phyloP scores from a whole-genome alignment of 2,329 filamentous ascomycete species.

The Iodosphaeria phyllophila region DNA sequence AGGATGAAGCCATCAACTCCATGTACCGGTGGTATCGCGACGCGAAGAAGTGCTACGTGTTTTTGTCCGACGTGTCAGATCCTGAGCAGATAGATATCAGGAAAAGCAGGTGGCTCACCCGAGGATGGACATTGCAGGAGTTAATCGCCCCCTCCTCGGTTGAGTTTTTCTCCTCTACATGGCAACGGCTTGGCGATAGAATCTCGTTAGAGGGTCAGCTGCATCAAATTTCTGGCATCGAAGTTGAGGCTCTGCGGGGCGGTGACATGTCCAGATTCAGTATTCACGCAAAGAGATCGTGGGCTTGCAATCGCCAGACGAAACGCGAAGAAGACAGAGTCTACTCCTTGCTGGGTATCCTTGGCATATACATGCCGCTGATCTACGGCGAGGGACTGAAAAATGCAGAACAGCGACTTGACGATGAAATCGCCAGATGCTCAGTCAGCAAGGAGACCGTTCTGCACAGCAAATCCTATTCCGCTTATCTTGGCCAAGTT shows the following conservation, averaged over 20 bases:
- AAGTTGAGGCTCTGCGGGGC: neutral
- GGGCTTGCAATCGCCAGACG: slow-evolving; percentile 8
- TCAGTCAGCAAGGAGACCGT: too few species aligned
- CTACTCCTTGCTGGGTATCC: slow-evolving; percentile 11
- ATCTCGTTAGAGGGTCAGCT: neutral
- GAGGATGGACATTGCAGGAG: slow-evolving; percentile 2
- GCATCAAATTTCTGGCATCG: neutral
- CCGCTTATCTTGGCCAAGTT: too few species aligned
- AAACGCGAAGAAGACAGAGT: slow-evolving; percentile 9
- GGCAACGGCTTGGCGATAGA: neutral
- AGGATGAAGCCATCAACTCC: slow-evolving; percentile 1
- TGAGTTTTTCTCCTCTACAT: neutral
- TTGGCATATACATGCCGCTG: slow-evolving; percentile 11
- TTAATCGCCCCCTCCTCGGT: neutral
- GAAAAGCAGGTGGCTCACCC: neutral
- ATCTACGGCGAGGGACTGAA: slow-evolving; percentile 15
- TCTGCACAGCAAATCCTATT: too few species aligned
- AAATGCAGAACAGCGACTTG: too few species aligned
- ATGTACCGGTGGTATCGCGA: neutral
- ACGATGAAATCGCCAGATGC: too few species aligned
- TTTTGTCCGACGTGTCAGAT: slow-evolving; percentile 1
- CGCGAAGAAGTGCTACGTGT: neutral
- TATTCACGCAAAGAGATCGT: slow-evolving; percentile 7
- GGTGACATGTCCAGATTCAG: neutral
- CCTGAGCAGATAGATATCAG: slow-evolving; percentile 1